Base-by-base conservation (phyloP, 2,329 filamentous ascomycete species). In the Trichoderma pleuroti region DNA sequence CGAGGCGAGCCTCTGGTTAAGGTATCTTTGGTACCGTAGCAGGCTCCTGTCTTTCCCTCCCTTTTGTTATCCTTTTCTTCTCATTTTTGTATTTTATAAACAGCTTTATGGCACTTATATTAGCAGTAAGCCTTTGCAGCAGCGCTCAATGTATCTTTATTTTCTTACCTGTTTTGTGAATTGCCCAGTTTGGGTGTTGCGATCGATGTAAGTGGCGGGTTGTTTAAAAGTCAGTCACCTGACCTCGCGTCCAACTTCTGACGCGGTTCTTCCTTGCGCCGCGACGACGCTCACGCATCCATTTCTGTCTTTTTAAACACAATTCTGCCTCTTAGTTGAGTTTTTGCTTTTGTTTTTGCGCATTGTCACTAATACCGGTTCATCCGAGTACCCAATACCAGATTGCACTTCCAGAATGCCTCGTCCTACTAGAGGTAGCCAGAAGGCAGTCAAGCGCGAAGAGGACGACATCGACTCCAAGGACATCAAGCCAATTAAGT, bases 381-480 rank as follows among this genome's bases (percentile, higher is more conserved):
- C 21, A 14, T 61, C 61, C 18, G n/a, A 64, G 9, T 11, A 52
- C 21, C 2, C 8, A 36, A 39, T 11, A 54, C 21, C 11, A 24
- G n/a, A 36, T 12, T 21, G 14, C 46, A 9, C 26, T 21, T 4
- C 36, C 63, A 21, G 14, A 63, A 83, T 83, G 81, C 72, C 77
- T 39, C 80, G 80, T 34, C 75, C 77, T 7, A 80, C 81, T 3
- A 71, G 76, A 39, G 77, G 81, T 46, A 81, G 77, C 65, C 79
- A 73, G 71, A 75, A 76, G 70, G 67, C 72, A 34, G 72, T 80
- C 30, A 79, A 77, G 72, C 80, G 80, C 73, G 77, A 75, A 73
- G 77, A 81, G 67, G 76, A 74, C 72, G 74, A 76, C 73, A 36
- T 42, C 30, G 24, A 64, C 66, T 16, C 72, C 18, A 67, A 73